These are phyloP conservation scores for Podosphaera aphanis DNA, from an alignment of 2,329 filamentous ascomycete genomes.

Conservation along the genomic window DNA sequence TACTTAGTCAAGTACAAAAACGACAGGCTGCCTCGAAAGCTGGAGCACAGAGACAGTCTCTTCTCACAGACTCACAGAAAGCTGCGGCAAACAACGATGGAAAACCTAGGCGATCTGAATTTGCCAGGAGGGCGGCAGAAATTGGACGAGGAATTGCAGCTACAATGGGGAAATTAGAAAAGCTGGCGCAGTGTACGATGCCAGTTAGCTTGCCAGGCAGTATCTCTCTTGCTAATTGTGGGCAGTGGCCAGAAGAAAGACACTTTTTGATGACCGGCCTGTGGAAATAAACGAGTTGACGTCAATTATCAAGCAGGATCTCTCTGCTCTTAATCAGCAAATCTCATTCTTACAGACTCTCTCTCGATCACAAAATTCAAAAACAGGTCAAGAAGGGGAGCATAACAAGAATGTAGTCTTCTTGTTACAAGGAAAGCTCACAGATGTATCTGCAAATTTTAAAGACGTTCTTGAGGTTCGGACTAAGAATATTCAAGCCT, in stretches of 20 bases:
- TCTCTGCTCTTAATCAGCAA: slow-evolving; percentile 64
- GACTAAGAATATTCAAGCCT: slow-evolving; percentile 95
- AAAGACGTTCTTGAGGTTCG: slow-evolving; percentile 91
- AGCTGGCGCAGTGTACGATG: slow-evolving; percentile 54
- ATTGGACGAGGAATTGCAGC: slow-evolving; percentile 78
- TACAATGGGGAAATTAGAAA: slow-evolving; percentile 88
- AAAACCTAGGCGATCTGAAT: slow-evolving; percentile 54
- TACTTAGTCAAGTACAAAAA: slow-evolving; percentile 66
- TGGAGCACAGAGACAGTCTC: slow-evolving; percentile 55
- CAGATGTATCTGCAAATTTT: slow-evolving; percentile 83
- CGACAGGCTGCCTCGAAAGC: slow-evolving; percentile 54
- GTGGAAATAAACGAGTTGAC: slow-evolving; percentile 95
- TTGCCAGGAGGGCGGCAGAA: slow-evolving; percentile 72
- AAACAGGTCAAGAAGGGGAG: slow-evolving; percentile 61
- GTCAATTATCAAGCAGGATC: slow-evolving; percentile 93
- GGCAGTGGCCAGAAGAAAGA: slow-evolving; percentile 77
- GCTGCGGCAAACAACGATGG: slow-evolving; percentile 29
- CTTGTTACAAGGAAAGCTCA: slow-evolving; percentile 71
- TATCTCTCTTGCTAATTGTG: slow-evolving; percentile 6
- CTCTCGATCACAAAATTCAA: slow-evolving; percentile 53
- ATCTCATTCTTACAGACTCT: slow-evolving; percentile 65
- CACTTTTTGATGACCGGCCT: slow-evolving; percentile 86
- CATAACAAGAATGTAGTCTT: slow-evolving; percentile 96
- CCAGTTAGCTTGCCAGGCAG: background rate
- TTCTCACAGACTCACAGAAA: slow-evolving; percentile 54